Conservation (phyloP, 345 rosid genomes). For the Mallotus nudiflorus region DNA sequence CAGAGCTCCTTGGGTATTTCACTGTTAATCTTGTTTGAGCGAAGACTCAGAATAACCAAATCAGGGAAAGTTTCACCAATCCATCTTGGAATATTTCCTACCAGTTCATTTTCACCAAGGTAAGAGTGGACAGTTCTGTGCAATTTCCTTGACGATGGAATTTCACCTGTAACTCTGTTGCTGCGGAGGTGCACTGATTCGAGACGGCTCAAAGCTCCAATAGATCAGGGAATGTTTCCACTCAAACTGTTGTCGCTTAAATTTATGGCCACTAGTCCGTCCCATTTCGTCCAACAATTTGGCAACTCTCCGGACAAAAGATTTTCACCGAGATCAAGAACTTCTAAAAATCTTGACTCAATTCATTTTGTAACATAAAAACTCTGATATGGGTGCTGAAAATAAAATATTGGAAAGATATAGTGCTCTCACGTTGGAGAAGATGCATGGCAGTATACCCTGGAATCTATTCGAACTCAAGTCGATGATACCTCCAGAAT, state of each 20-base stretch:
- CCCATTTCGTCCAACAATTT: constrained; percentile 25
- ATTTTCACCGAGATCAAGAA: constrained; percentile 18
- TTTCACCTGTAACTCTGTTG: constrained; percentile 8
- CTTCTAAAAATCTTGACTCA: background rate
- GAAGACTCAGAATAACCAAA: background rate
- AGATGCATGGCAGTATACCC: constrained; percentile 5
- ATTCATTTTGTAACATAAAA: background rate
- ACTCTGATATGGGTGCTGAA: constrained; percentile 10
- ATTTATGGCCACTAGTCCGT: constrained; percentile 1
- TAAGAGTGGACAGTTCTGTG: background rate
- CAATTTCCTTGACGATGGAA: constrained; percentile 1
- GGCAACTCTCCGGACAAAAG: constrained; percentile 7
- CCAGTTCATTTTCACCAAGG: background rate
- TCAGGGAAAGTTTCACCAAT: background rate
- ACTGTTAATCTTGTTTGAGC: background rate
- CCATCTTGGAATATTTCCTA: background rate
- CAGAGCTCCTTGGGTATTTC: background rate
- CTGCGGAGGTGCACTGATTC: constrained; percentile 23
- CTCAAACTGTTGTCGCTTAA: constrained; percentile 13
- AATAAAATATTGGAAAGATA: constrained; percentile 14
- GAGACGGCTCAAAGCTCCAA: constrained; percentile 15
- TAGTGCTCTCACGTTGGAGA: background rate
- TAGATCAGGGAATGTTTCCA: constrained; percentile 27
- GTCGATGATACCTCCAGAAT: background rate
- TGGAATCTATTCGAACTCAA: constrained; percentile 9